Percentiles rank a stretch among this genome's conserved stretches.
phyloP scores from a whole-genome alignment of 345 rosid genomes.

The Camelina laxa region DNA sequence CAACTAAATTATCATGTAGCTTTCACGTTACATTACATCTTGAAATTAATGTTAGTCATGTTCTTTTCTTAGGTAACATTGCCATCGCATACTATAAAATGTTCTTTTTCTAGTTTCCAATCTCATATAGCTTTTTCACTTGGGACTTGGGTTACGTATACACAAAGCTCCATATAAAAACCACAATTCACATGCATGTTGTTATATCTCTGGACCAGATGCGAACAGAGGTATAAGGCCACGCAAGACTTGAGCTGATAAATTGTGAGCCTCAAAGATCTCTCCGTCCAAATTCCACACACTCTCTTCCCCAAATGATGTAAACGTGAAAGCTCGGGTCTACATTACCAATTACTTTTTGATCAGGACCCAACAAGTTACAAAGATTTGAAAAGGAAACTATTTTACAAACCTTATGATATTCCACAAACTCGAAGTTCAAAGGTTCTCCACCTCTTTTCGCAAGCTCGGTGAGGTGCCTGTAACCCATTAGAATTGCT shows the following conservation, averaged over 20 bases:
- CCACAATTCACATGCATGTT: conserved; percentile 8
- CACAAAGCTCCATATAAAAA: background rate
- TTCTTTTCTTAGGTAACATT: too few relatives aligned
- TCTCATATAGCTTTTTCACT: conserved; percentile 7
- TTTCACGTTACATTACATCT: too few relatives aligned
- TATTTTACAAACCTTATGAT: conserved; percentile 63
- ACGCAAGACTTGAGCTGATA: conserved; percentile 90
- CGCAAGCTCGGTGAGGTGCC: conserved; percentile 96
- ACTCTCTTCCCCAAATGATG: conserved; percentile 76
- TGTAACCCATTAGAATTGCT: conserved; percentile 39
- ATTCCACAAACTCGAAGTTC: conserved; percentile 84
- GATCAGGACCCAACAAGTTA: background rate
- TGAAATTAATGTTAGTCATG: too few relatives aligned
- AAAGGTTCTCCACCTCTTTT: conserved; percentile 80
- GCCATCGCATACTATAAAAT: background rate
- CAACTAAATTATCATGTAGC: too few relatives aligned
- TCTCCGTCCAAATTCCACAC: conserved; percentile 96
- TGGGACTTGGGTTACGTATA: background rate
- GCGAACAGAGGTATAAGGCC: conserved; percentile 87
- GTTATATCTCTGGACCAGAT: conserved; percentile 84
- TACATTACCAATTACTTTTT: conserved; percentile 39
- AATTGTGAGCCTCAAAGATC: conserved; percentile 82
- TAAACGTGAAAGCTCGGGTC: conserved; percentile 88
- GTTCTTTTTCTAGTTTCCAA: background rate
- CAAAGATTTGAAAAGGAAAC: background rate